These are phyloP conservation scores for Vigna trinervia DNA, from an alignment of 306 rosid genomes.

Conservation along the genomic window DNA sequence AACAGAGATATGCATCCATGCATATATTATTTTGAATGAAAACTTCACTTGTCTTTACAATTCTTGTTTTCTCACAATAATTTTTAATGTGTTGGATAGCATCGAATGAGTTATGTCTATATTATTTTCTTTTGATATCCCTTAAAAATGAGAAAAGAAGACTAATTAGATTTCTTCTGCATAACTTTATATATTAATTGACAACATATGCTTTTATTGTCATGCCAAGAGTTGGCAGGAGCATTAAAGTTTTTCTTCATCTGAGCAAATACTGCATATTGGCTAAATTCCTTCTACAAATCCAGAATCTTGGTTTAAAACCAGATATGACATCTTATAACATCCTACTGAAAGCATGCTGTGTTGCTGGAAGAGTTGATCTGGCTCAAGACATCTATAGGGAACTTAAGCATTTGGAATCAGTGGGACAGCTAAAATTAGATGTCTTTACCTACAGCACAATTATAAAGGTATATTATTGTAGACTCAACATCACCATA, in stretches of 20 bases:
- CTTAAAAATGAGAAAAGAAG: slow-evolving; percentile 33
- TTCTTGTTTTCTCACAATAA: slow-evolving; percentile 23
- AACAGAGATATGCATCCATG: slow-evolving; percentile 8
- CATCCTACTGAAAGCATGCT: slow-evolving; percentile 90
- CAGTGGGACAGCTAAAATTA: slow-evolving; percentile 73
- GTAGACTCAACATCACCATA: slow-evolving; percentile 30
- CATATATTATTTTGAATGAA: neutral
- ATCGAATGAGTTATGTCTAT: slow-evolving; percentile 22
- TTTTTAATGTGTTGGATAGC: slow-evolving; percentile 18
- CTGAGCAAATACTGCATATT: slow-evolving; percentile 41
- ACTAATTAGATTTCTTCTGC: slow-evolving; percentile 37
- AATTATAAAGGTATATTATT: slow-evolving; percentile 74
- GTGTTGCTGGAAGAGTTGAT: slow-evolving; percentile 94
- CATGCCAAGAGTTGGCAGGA: slow-evolving; percentile 42
- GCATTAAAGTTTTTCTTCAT: slow-evolving; percentile 34
- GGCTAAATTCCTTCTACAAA: slow-evolving; percentile 41
- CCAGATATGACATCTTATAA: slow-evolving; percentile 91
- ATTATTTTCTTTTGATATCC: slow-evolving; percentile 28
- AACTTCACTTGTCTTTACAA: slow-evolving; percentile 24
- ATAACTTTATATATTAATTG: slow-evolving; percentile 39
- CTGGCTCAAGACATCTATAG: slow-evolving; percentile 80
- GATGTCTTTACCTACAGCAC: slow-evolving; percentile 99
- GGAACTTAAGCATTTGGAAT: slow-evolving; percentile 86
- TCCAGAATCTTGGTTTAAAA: slow-evolving; percentile 75
- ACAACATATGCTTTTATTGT: slow-evolving; percentile 41